These are phyloP conservation scores for Capronia americana DNA, from an alignment of 2,329 filamentous ascomycete genomes.

Conservation along the genomic window DNA sequence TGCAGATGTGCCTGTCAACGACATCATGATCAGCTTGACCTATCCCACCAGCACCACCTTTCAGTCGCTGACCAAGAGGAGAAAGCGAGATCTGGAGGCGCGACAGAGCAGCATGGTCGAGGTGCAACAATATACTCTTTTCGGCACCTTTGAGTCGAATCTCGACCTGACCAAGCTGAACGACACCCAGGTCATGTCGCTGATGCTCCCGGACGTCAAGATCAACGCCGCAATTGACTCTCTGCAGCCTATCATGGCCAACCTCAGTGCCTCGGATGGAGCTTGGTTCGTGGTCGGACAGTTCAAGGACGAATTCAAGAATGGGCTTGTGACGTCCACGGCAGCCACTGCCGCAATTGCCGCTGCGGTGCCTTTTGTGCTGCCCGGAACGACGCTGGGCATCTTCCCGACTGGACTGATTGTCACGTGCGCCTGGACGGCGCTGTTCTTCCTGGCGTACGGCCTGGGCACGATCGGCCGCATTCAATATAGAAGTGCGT, in stretches of 20 bases:
- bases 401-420: constrained; percentile 45
- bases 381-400: constrained; percentile 45
- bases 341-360: constrained; percentile 39
- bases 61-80: constrained; percentile 36
- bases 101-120: constrained; percentile 36
- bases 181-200: constrained; percentile 41
- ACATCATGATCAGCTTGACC: constrained; percentile 42
- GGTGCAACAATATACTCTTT: constrained; percentile 45
- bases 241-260: constrained; percentile 39
- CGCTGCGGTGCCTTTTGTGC: constrained; percentile 41
- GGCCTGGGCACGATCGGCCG: constrained; percentile 45
- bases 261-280: constrained; percentile 43
- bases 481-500: constrained; percentile 45
- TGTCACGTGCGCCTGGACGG: constrained; percentile 44
- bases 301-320: constrained; percentile 40
- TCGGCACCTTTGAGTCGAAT: constrained; percentile 43
- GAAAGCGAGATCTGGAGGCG: constrained; percentile 29
- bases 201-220: constrained; percentile 47
- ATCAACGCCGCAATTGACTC: constrained; percentile 40
- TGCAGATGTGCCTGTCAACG: constrained; percentile 47
- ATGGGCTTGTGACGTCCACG: constrained; percentile 37
- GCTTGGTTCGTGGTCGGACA: constrained; percentile 48
- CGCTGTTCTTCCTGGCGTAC: constrained; percentile 43
- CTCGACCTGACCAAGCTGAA: constrained; percentile 43
- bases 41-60: constrained; percentile 39